These are phyloP conservation scores for Artemisia tridentata DNA, from an alignment of 129 eudicot species.

Conservation along the genomic window DNA sequence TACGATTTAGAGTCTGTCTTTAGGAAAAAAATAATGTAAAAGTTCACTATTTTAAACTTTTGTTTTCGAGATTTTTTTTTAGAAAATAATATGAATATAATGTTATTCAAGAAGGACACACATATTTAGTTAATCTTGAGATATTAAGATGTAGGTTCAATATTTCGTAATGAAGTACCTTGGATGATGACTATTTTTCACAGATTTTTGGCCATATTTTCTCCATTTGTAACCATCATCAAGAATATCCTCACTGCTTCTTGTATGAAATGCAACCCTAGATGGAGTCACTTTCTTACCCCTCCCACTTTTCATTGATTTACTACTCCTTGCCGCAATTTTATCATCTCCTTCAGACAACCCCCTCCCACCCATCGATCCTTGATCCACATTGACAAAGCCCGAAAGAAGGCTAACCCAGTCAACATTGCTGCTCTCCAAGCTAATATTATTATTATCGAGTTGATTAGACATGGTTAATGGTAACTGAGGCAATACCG, in stretches of 20 bases:
- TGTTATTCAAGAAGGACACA: not conserved
- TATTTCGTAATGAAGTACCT: slow-evolving; percentile 39
- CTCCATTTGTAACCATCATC: slow-evolving; percentile 98
- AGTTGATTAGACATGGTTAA: slow-evolving; percentile 16
- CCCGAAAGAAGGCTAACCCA: slow-evolving; percentile 60
- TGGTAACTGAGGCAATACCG: slow-evolving; percentile 28
- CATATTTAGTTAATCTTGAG: not conserved
- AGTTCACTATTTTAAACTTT: not conserved
- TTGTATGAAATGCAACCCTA: slow-evolving; percentile 93
- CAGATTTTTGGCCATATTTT: slow-evolving; percentile 95
- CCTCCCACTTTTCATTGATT: slow-evolving; percentile 39
- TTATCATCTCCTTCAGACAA: slow-evolving; percentile 22
- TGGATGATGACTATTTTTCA: slow-evolving; percentile 79
- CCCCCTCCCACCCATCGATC: slow-evolving; percentile 8
- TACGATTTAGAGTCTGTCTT: no score
- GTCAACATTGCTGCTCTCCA: slow-evolving; percentile 50
- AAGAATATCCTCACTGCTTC: slow-evolving; percentile 84
- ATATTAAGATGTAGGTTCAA: not conserved
- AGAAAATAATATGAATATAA: not conserved
- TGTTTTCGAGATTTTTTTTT: not conserved
- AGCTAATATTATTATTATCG: slow-evolving; percentile 20
- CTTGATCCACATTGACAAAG: slow-evolving; percentile 12
- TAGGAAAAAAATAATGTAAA: no score
- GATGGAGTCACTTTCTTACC: slow-evolving; percentile 72
- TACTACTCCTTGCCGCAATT: slow-evolving; percentile 10